Conservation (phyloP, 2,329 filamentous ascomycete species). For the Paecilomyces sp. region DNA sequence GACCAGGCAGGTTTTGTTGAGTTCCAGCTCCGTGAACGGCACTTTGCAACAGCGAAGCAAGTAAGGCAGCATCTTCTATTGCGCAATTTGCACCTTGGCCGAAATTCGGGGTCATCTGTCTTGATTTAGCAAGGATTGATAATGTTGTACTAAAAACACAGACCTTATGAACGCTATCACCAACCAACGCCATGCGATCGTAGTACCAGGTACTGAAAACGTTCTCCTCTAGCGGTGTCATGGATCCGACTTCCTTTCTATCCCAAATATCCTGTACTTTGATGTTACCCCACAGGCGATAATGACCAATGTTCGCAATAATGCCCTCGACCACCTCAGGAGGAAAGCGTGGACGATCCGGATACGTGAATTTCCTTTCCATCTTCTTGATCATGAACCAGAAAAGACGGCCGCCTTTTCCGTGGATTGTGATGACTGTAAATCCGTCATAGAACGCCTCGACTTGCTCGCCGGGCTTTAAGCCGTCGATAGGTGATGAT, state of each 20-base stretch:
- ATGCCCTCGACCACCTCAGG: constrained; percentile 11
- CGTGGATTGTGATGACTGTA: constrained; percentile 12
- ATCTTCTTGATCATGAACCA: constrained; percentile 22
- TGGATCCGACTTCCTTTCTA: constrained; percentile 7
- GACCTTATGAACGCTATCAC: constrained; percentile 23
- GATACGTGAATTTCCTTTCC: constrained; percentile 12
- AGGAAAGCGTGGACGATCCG: constrained; percentile 15
- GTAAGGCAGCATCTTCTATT: constrained; percentile 31
- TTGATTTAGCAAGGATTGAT: neutral
- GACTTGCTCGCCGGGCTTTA: constrained; percentile 12
- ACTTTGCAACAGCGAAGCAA: constrained; percentile 23
- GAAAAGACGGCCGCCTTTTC: constrained; percentile 14
- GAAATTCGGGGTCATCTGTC: constrained; percentile 25
- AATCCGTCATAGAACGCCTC: constrained; percentile 9
- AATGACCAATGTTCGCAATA: constrained; percentile 3
- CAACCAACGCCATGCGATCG: constrained; percentile 16
- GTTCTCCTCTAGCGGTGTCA: constrained; percentile 18
- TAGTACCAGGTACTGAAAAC: constrained; percentile 16
- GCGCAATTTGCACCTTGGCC: constrained; percentile 38
- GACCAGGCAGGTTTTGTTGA: neutral
- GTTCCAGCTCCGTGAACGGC: neutral
- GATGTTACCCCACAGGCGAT: constrained; percentile 10
- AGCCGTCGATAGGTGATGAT: constrained; percentile 9
- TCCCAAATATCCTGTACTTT: constrained; percentile 17
- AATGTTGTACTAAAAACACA: neutral